Evolutionary conservation across 306 rosid species (phyloP).

Genomic region (Gleditsia sinensis): DNA sequence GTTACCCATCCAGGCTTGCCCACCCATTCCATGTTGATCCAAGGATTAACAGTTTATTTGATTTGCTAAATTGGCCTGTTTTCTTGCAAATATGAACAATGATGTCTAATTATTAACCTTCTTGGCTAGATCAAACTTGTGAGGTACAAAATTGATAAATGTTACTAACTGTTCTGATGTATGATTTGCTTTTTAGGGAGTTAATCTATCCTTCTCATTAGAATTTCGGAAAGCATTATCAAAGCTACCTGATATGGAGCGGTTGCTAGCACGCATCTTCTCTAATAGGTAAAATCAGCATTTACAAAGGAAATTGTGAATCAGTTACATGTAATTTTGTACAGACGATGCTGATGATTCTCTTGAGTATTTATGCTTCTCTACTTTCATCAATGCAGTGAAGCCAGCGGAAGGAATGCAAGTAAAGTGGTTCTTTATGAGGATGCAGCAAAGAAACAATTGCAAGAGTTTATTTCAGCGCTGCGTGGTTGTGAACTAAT

Average conservation of each 20-base stretch:
- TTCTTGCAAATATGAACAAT: not conserved
- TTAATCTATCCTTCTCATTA: conserved; percentile 65
- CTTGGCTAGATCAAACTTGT: conserved; percentile 17
- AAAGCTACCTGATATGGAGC: conserved; percentile 12
- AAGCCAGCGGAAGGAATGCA: conserved; percentile 86
- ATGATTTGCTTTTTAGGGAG: conserved; percentile 64
- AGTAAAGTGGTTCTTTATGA: conserved; percentile 81
- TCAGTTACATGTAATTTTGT: not conserved
- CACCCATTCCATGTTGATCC: conserved; percentile 18
- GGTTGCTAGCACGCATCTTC: conserved; percentile 70
- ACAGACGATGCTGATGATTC: conserved; percentile 14
- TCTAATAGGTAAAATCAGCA: conserved; percentile 61
- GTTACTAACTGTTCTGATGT: conserved; percentile 22
- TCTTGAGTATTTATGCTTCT: conserved; percentile 32
- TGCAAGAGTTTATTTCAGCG: conserved; percentile 81
- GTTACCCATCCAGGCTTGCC: not conserved
- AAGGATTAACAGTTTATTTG: not conserved
- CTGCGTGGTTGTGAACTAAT: conserved; percentile 85
- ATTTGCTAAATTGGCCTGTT: conserved; percentile 2
- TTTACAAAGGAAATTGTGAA: conserved; percentile 24
- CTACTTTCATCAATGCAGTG: conserved; percentile 57
- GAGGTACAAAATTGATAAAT: not conserved
- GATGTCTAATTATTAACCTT: not conserved
- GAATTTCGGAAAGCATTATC: conserved; percentile 6
- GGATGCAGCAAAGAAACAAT: conserved; percentile 85